Percentiles rank a stretch among this genome's conserved stretches.
Conservation (phyloP, 257 asterid genomes). For the Solanum sejunctum region DNA sequence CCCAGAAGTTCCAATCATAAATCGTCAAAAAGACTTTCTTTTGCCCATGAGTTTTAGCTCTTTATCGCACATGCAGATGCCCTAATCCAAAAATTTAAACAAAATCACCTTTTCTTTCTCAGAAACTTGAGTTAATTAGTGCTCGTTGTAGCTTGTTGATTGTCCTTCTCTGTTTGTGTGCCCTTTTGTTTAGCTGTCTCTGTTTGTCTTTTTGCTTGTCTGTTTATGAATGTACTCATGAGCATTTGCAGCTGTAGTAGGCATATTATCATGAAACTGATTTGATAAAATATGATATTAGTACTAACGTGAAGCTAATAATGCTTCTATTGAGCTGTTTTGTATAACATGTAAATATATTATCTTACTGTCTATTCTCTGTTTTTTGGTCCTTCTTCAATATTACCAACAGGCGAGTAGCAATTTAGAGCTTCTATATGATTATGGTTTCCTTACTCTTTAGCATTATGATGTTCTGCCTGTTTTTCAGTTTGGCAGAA, state of each 20-base stretch:
- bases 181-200: background rate
- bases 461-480: background rate
- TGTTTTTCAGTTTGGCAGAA: conserved; percentile 73
- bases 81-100: background rate
- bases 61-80: background rate
- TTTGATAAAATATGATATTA: background rate
- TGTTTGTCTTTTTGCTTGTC: background rate
- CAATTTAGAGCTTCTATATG: background rate
- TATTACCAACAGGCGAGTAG: background rate
- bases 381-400: background rate
- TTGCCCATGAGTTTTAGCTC: background rate
- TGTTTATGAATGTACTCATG: background rate
- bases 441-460: background rate
- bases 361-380: background rate
- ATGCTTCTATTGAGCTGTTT: background rate
- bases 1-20: background rate
- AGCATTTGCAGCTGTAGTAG: background rate
- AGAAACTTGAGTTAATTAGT: background rate
- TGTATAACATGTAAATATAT: background rate
- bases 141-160: background rate
- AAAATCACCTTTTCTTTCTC: background rate
- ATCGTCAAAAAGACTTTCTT: background rate
- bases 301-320: background rate
- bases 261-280: background rate
- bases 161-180: background rate